Percentiles rank a stretch among this genome's conserved stretches.
These are phyloP conservation scores for Nannizzia gypsea DNA, from an alignment of 2,329 filamentous ascomycete species.

Conservation along the genomic window DNA sequence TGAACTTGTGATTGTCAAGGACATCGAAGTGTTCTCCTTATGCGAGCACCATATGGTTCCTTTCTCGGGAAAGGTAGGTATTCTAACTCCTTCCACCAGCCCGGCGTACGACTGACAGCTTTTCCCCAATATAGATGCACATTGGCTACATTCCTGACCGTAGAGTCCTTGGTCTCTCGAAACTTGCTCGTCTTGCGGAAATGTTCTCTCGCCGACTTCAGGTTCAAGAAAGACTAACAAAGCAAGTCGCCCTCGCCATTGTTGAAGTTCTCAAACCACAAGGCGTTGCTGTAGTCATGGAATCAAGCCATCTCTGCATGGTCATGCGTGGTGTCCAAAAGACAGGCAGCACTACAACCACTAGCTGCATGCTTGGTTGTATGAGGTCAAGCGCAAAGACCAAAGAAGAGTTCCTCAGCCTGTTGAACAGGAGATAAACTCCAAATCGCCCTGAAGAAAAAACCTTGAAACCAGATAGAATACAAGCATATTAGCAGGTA, in stretches of 20 bases:
- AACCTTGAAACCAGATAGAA: neutral
- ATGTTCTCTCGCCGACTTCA: slow-evolving; percentile 92
- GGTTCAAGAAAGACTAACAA: slow-evolving; percentile 91
- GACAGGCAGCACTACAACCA: slow-evolving; percentile 74
- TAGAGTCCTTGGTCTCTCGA: slow-evolving; percentile 87
- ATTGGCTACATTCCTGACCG: slow-evolving; percentile 93
- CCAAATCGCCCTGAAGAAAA: neutral
- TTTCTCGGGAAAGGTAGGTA: slow-evolving; percentile 77
- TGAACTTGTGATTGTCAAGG: slow-evolving; percentile 94
- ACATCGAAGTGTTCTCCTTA: slow-evolving; percentile 87
- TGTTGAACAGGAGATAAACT: slow-evolving; percentile 48
- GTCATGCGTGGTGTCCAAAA: slow-evolving; percentile 98
- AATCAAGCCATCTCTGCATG: slow-evolving; percentile 95
- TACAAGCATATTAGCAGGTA: neutral
- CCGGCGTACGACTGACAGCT: slow-evolving; percentile 5
- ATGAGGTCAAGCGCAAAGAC: slow-evolving; percentile 91
- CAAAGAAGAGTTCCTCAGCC: slow-evolving; percentile 83
- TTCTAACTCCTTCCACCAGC: neutral
- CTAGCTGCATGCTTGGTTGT: slow-evolving; percentile 93
- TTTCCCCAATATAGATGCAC: slow-evolving; percentile 61
- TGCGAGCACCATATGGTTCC: slow-evolving; percentile 98
- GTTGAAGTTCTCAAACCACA: slow-evolving; percentile 87
- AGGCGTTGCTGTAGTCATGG: slow-evolving; percentile 94
- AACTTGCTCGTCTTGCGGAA: slow-evolving; percentile 87
- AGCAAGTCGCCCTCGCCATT: slow-evolving; percentile 87